Percentiles rank a stretch among this genome's conserved stretches.
phyloP scores from a whole-genome alignment of 1,284 basidiomycete species.

The Naganishia cerealis region DNA sequence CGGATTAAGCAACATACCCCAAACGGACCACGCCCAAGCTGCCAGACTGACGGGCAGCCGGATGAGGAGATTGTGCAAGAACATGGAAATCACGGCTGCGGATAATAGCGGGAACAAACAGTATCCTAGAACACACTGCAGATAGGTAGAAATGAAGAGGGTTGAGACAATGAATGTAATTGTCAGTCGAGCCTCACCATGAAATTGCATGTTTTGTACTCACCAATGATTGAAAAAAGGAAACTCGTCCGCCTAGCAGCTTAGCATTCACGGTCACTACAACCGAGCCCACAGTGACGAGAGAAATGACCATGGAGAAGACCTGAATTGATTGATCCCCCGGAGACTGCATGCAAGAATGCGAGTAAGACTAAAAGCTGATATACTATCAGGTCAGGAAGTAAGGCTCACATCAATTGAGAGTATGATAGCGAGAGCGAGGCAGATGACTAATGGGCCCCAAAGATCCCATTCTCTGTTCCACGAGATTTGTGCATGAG shows the following conservation, averaged over 20 bases:
- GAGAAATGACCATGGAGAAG: slow-evolving; percentile 87
- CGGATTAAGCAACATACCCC: slow-evolving; percentile 64
- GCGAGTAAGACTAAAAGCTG: not conserved
- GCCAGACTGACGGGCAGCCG: slow-evolving; percentile 77
- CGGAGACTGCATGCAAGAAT: slow-evolving; percentile 64
- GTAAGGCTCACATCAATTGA: slow-evolving; percentile 71
- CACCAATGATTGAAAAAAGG: slow-evolving; percentile 85
- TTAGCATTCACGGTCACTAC: slow-evolving; percentile 90
- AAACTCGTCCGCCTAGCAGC: slow-evolving; percentile 93
- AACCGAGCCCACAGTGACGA: slow-evolving; percentile 82
- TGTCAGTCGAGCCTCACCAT: not conserved
- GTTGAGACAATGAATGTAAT: not conserved
- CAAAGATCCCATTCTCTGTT: slow-evolving; percentile 91
- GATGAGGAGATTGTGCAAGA: slow-evolving; percentile 80
- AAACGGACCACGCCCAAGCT: slow-evolving; percentile 91
- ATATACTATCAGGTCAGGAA: not conserved
- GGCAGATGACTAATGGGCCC: slow-evolving; percentile 70
- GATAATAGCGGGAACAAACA: slow-evolving; percentile 86
- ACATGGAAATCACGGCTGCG: slow-evolving; percentile 80
- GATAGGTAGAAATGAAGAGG: not conserved
- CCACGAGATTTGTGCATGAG: not conserved
- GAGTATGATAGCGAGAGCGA: slow-evolving; percentile 49
- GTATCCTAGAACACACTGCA: slow-evolving; percentile 76
- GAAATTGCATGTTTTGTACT: slow-evolving; percentile 29
- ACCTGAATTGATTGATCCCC: slow-evolving; percentile 76